Evolutionary conservation across 108 stramenopile species (phyloP).

Genomic region (Epipyxis sp.): DNA sequence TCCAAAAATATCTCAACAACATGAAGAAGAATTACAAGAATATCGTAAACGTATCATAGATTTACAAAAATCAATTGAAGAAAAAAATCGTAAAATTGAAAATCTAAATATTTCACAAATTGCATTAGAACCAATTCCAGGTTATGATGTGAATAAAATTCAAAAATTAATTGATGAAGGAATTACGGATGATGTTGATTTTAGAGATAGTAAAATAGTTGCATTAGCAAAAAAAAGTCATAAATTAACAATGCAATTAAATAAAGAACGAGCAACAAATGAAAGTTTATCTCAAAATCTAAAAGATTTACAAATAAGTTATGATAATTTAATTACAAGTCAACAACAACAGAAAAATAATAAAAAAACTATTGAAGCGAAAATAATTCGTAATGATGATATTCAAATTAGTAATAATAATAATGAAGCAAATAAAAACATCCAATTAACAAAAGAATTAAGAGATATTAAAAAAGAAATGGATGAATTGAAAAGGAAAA

Average conservation of each 20-base stretch:
- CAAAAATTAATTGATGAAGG: background rate
- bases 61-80: background rate
- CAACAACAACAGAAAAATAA: too few relatives aligned
- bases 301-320: background rate
- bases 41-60: too few relatives aligned
- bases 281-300: background rate
- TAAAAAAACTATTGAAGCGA: too few relatives aligned
- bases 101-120: background rate
- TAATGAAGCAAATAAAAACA: background rate
- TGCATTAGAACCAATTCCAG: background rate
- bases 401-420: too few relatives aligned
- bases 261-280: constrained; percentile 12
- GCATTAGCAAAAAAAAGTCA: constrained; percentile 24
- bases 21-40: too few relatives aligned
- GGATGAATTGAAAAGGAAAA: constrained; percentile 23
- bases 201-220: constrained; percentile 22
- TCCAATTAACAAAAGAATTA: background rate
- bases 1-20: too few relatives aligned
- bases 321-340: too few relatives aligned
- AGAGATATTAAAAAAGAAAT: background rate
- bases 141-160: background rate
- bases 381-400: too few relatives aligned
- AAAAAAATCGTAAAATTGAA: constrained; percentile 28
- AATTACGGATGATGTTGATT: background rate
- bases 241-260: constrained; percentile 15